Evolutionary conservation across 2,329 filamentous ascomycete genomes (phyloP), one percentile per base, ranked within the genome.

Genomic region (Aureobasidium sp.): DNA sequence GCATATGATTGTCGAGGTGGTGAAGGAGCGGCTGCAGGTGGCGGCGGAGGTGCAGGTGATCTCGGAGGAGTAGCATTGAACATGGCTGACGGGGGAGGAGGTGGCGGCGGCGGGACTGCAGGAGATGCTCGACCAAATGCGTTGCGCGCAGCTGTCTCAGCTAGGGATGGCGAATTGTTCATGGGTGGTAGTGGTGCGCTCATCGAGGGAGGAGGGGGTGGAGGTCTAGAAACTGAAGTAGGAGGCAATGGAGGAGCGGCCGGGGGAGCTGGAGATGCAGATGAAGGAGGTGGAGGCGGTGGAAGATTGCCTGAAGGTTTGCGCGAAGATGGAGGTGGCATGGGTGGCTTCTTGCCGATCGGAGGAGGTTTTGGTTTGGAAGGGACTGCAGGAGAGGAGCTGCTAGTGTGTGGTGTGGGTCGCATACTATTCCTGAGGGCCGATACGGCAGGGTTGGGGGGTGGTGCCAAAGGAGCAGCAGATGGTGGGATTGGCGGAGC

Each of bases 291-390:
- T 25, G 53, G 62, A 20, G 54, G 63, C 11, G 63, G 63, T 20
- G 54, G 53, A 13, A 58, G 4, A 25, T 42, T 58, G 53, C 82
- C 81, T 54, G 87, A 88, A 11, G 87, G 85, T 73, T 90, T 91
- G 69, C 88, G 82, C 47, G 82, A 82, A 27, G 82, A 75, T 13
- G 86, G 82, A 50, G 88, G 87, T 50, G 87, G 87, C 25, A 88
- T 85, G 7, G 87, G 87, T 47, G 85, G 84, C 72, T 94, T 94
- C 83, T 94, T 94, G 67, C 91, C 92, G 71, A 93, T 91, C 16
- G 93, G 93, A 36, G 94, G 94, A 42, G 93, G 93, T 64, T 83
- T 85, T 11, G 90, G 91, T 71, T 87, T 86, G 33, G 79, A 74
- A 42, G 79, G 77, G n/a, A 79, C 72, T 47, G 85, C 82, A 40